Base-by-base conservation (phyloP, 1,284 basidiomycete genomes). In the Athelia sp. region DNA sequence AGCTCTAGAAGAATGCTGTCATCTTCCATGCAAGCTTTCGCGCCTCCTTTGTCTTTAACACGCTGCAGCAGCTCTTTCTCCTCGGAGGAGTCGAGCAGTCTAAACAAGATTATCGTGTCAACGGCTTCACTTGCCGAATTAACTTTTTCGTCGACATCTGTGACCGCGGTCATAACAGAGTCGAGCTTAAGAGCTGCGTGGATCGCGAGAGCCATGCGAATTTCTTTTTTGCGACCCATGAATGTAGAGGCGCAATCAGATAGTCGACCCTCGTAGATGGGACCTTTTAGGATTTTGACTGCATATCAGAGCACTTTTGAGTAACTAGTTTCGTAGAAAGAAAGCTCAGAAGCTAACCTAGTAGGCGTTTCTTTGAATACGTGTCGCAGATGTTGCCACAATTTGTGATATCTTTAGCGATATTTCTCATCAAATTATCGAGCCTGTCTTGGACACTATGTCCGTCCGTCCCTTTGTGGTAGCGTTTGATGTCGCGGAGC, bases 241-340 rank as follows among this genome's bases (percentile, higher is more conserved):
- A 75, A 75, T 3, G 49, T 59, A 14, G 56, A 48, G 11, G 65
- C 58, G 48, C 62, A 73, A 3, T 50, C 62, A 2, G 66, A 59
- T 3, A 76, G 62, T 3, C 59, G 63, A 3, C 43, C 42, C 45
- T 74, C 67, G 63, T 73, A 76, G 35, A 61, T 54, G 4, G 52
- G 51, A 10, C 56, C 18, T 64, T 68, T 68, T 31, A 75, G 45
- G 0, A 70, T 62, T 49, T 70, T 73, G 2, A 68, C 69, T 56
- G 64, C n/a, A 1, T 49, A 14, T 31, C 23, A 22, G 40, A 17
- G 42, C 10, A 11, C 26, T 18, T 13, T 43, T 26, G 18, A 29
- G 26, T 21, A 19, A 29, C 31, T 13, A 23, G 22, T 8, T 15
- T 3, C 9, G 9, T 2, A 9, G 17, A 32, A 35, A 17, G 6